Evolutionary conservation across 2,329 filamentous ascomycete species (phyloP).

Genomic region (Fusarium graminum): DNA sequence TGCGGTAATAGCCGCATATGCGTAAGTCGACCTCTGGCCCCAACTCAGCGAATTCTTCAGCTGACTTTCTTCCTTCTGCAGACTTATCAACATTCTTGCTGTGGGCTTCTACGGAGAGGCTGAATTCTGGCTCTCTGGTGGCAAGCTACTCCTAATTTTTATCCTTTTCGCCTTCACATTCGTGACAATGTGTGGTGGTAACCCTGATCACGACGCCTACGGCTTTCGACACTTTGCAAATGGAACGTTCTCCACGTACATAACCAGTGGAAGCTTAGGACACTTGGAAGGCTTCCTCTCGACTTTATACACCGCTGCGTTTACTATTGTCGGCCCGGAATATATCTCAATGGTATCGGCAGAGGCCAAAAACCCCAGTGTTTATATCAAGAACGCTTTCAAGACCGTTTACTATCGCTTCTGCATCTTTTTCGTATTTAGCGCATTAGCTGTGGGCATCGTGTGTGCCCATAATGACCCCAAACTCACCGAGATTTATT

Average conservation of each 20-base stretch:
- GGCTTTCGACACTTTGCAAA: constrained; percentile 77
- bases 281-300: constrained; percentile 75
- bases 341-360: constrained; percentile 74
- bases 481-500: constrained; percentile 65
- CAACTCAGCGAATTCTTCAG: no score
- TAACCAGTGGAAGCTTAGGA: constrained; percentile 70
- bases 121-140: constrained; percentile 61
- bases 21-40: constrained; percentile 15
- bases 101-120: constrained; percentile 60
- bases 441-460: constrained; percentile 71
- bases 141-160: constrained; percentile 56
- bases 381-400: constrained; percentile 66
- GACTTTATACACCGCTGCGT: constrained; percentile 70
- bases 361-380: constrained; percentile 70
- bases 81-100: constrained; percentile 57
- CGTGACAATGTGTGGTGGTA: constrained; percentile 71
- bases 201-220: constrained; percentile 67
- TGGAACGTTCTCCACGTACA: constrained; percentile 64
- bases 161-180: constrained; percentile 70
- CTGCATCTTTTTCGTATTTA: constrained; percentile 53
- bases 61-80: constrained; percentile 14
- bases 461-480: constrained; percentile 68
- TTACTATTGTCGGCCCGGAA: constrained; percentile 72
- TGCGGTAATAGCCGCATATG: constrained; percentile 59
- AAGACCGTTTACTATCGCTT: constrained; percentile 63